phyloP scores from a whole-genome alignment of 2,329 filamentous ascomycete species.

The Colletotrichum nymphaeae region DNA sequence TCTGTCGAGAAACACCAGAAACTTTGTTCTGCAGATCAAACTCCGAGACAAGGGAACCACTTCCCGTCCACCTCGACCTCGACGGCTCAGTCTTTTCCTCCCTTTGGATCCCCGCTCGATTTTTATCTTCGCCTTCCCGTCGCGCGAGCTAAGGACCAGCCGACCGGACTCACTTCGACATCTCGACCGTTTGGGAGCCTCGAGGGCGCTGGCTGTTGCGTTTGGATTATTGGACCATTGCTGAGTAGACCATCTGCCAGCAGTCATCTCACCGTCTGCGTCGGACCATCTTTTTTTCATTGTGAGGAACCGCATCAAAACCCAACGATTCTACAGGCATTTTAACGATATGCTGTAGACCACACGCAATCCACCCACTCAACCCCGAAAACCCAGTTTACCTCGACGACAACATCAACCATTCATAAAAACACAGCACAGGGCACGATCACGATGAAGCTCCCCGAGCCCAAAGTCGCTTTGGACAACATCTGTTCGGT shows the following conservation, averaged over 20 bases:
- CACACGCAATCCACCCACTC: constrained; percentile 7
- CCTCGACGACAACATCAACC: constrained; percentile 4
- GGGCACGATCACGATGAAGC: constrained; percentile 67
- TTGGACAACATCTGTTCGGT: constrained; percentile 85
- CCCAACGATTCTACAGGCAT: neutral
- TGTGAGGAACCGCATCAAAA: neutral
- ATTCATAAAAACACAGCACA: neutral
- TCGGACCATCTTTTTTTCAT: neutral
- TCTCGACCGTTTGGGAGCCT: constrained; percentile 13
- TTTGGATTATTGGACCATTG: neutral
- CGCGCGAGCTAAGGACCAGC: constrained; percentile 4
- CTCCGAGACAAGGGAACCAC: constrained; percentile 34
- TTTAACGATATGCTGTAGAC: constrained; percentile 28
- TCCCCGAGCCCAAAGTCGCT: constrained; percentile 76
- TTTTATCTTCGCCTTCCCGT: constrained; percentile 29
- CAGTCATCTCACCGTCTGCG: neutral
- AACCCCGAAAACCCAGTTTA: neutral
- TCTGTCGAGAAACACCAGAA: constrained; percentile 35
- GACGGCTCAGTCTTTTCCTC: constrained; percentile 18
- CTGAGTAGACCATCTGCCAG: neutral
- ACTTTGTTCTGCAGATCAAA: constrained; percentile 42
- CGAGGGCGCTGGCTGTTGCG: constrained; percentile 11
- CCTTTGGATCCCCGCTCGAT: constrained; percentile 15
- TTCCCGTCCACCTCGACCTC: constrained; percentile 21
- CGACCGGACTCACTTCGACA: constrained; percentile 17